A percentile compares a stretch with the other conserved stretches of the same genome.
Conservation (phyloP, 345 rosid species). For the Bruguiera parviflora region DNA sequence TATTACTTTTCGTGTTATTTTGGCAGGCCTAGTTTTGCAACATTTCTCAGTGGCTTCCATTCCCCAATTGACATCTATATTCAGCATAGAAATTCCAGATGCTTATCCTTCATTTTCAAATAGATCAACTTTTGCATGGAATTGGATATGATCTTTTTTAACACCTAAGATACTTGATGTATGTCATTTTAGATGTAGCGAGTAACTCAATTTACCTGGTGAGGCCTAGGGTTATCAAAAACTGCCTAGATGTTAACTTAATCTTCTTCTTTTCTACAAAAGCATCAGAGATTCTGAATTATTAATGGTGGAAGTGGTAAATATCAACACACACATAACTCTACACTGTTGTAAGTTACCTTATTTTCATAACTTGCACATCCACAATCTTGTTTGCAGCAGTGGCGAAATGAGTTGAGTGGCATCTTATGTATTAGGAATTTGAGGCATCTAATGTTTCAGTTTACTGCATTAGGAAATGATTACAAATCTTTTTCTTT, state of each 20-base stretch:
- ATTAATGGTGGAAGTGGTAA: conserved; percentile 1
- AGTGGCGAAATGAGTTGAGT: background rate
- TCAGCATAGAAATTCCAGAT: conserved; percentile 25
- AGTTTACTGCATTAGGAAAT: background rate
- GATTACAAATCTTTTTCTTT: too few species aligned
- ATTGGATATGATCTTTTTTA: conserved; percentile 11
- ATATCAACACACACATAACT: background rate
- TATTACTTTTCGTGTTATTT: conserved; percentile 5
- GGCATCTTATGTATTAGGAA: background rate
- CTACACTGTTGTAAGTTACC: background rate
- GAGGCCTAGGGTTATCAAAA: conserved; percentile 46
- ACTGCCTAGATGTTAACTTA: conserved; percentile 44
- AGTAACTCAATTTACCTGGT: conserved; percentile 30
- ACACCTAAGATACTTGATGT: background rate
- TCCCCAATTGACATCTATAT: conserved; percentile 16
- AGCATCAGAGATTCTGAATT: conserved; percentile 46
- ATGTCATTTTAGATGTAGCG: background rate
- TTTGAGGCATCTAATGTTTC: background rate
- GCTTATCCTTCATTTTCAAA: conserved; percentile 15
- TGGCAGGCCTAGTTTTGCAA: conserved; percentile 63
- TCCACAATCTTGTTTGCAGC: background rate
- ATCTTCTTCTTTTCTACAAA: conserved; percentile 32
- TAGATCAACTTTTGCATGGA: conserved; percentile 11
- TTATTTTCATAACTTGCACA: background rate
- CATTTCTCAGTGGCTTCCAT: conserved; percentile 41